These are phyloP conservation scores for Metarhizium rileyi DNA, from an alignment of 2,329 filamentous ascomycete genomes.

Conservation along the genomic window DNA sequence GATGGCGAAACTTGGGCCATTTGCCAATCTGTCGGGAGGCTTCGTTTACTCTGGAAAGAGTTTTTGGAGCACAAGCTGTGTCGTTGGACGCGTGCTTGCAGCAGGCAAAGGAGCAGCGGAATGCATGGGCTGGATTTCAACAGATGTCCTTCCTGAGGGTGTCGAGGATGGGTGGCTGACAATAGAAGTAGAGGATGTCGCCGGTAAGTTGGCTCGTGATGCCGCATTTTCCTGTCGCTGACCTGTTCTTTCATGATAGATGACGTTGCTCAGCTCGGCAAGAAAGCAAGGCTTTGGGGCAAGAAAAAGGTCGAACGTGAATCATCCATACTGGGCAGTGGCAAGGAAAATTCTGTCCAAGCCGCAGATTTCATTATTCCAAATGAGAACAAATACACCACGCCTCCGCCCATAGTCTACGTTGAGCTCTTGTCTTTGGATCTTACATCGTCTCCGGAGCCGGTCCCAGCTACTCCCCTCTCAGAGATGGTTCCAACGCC, in stretches of 20 bases:
- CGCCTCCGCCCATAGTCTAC: constrained; percentile 35
- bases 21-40: constrained; percentile 53
- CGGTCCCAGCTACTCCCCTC: constrained; percentile 34
- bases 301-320: constrained; percentile 50
- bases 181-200: constrained; percentile 43
- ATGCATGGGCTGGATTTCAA: constrained; percentile 61
- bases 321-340: constrained; percentile 50
- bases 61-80: constrained; percentile 59
- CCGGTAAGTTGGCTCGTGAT: constrained; percentile 28
- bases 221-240: constrained; percentile 1
- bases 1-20: constrained; percentile 46
- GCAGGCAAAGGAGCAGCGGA: constrained; percentile 52
- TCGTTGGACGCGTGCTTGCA: constrained; percentile 55
- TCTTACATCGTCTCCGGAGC: constrained; percentile 34
- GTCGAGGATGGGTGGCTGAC: constrained; percentile 48
- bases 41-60: constrained; percentile 55
- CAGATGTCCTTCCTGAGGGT: constrained; percentile 43
- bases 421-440: constrained; percentile 42
- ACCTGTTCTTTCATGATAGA: constrained; percentile 21
- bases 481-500: constrained; percentile 29
- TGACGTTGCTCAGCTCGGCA: constrained; percentile 39
- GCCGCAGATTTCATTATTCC: constrained; percentile 56
- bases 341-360: constrained; percentile 42
- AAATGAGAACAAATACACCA: constrained; percentile 42
- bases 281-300: constrained; percentile 50